A percentile compares a stretch with the other conserved stretches of the same genome.
phyloP scores from a whole-genome alignment of 2,329 filamentous ascomycete species.

The Exserohilum rostratum region DNA sequence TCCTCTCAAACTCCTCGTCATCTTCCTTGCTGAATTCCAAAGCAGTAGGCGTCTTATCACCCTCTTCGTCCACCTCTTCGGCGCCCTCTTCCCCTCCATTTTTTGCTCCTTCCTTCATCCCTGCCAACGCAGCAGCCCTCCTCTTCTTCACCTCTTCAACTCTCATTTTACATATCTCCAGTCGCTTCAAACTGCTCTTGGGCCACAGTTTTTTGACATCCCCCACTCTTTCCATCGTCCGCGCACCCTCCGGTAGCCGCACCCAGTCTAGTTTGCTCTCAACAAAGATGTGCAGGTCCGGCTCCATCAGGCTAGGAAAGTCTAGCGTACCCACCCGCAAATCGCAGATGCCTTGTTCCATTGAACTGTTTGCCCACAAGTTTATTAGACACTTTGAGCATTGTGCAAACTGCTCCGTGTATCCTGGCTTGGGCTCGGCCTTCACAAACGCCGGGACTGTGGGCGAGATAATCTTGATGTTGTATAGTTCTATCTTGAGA shows the following conservation, averaged over 20 bases:
- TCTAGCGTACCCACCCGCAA: slow-evolving; percentile 37
- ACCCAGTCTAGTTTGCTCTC: slow-evolving; percentile 42
- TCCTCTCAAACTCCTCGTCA: slow-evolving; percentile 40
- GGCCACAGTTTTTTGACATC: slow-evolving; percentile 31
- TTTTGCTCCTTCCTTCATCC: background rate
- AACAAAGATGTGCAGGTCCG: slow-evolving; percentile 37
- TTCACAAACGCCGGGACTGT: slow-evolving; percentile 16
- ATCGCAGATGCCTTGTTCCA: slow-evolving; percentile 15
- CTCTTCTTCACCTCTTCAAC: slow-evolving; percentile 10
- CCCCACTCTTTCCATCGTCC: slow-evolving; percentile 15
- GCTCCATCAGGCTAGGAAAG: slow-evolving; percentile 36
- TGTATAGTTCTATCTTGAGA: slow-evolving; percentile 33
- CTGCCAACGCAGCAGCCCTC: background rate
- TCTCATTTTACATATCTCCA: slow-evolving; percentile 21
- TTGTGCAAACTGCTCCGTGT: slow-evolving; percentile 2
- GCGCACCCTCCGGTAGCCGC: slow-evolving; percentile 30
- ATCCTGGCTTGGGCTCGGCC: background rate
- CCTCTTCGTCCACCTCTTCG: slow-evolving; percentile 15
- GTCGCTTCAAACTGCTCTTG: slow-evolving; percentile 34
- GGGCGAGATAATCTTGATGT: slow-evolving; percentile 25
- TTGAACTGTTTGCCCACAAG: slow-evolving; percentile 26
- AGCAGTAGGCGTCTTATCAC: slow-evolving; percentile 42
- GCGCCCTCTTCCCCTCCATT: background rate
- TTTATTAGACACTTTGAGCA: slow-evolving; percentile 31
- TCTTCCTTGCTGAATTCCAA: slow-evolving; percentile 25